phyloP scores from a whole-genome alignment of 306 rosid species.

The Corylus americana region DNA sequence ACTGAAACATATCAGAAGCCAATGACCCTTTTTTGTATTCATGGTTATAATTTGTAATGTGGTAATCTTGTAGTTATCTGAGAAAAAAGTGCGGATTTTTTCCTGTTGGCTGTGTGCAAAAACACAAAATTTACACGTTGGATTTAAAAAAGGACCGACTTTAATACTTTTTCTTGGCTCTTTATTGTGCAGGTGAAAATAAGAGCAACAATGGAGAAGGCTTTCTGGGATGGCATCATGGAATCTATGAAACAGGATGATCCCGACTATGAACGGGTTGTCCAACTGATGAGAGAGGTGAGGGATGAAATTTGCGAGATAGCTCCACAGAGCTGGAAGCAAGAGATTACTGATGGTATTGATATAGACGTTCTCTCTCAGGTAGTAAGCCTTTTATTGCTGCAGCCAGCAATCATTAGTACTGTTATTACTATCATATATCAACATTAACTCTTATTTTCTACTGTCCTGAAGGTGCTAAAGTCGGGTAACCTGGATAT shows the following conservation, averaged over 20 bases:
- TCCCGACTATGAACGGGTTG: conserved; percentile 68
- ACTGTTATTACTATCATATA: conserved; percentile 11
- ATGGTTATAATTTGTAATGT: background rate
- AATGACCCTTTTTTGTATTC: background rate
- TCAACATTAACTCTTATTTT: conserved; percentile 15
- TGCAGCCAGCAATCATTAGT: conserved; percentile 18
- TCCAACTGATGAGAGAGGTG: conserved; percentile 79
- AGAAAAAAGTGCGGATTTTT: background rate
- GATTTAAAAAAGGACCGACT: background rate
- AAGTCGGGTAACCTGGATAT: conserved; percentile 75
- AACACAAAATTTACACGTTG: background rate
- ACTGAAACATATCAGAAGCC: background rate
- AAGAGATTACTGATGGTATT: conserved; percentile 64
- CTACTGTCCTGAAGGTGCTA: conserved; percentile 57
- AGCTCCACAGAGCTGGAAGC: conserved; percentile 88
- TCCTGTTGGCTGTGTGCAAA: background rate
- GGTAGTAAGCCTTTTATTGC: conserved; percentile 46
- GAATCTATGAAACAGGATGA: conserved; percentile 70
- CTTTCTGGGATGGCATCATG: conserved; percentile 85
- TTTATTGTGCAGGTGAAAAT: conserved; percentile 60
- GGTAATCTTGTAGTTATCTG: background rate
- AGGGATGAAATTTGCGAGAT: conserved; percentile 84
- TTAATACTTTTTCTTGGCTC: background rate
- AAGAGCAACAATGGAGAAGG: conserved; percentile 76
- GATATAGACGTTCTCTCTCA: conserved; percentile 75